These are phyloP conservation scores for Aspergillus heteromorphus DNA, from an alignment of 495 filamentous ascomycete genomes.

Conservation along the genomic window DNA sequence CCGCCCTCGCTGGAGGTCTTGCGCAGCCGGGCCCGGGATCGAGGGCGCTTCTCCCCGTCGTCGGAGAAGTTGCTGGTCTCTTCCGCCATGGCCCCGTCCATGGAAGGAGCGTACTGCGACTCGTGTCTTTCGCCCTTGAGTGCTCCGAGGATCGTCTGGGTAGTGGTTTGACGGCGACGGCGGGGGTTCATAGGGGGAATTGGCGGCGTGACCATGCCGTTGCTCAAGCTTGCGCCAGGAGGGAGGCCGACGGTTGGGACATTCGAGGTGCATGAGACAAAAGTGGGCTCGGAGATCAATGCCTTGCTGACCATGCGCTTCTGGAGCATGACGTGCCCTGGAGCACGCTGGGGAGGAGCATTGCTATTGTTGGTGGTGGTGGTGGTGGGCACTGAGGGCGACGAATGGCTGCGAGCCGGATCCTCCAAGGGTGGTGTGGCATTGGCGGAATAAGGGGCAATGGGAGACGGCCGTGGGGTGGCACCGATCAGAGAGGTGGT, in stretches of 20 bases:
- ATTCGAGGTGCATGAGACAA: conserved; percentile 71
- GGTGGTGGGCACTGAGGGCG: conserved; percentile 13
- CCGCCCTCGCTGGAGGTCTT: conserved; percentile 48
- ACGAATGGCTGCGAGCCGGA: conserved; percentile 25
- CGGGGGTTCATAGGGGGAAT: conserved; percentile 68
- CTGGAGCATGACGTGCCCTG: conserved; percentile 27
- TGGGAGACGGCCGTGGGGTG: conserved; percentile 49
- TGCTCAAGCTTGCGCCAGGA: conserved; percentile 37
- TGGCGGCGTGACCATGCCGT: conserved; percentile 46
- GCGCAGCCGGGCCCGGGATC: conserved; percentile 45
- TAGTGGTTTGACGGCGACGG: conserved; percentile 53
- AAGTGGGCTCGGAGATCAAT: conserved; percentile 78
- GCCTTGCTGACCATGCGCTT: conserved; percentile 68
- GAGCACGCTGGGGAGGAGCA: conserved; percentile 24
- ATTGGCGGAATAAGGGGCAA: conserved; percentile 49
- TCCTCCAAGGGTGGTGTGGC: conserved; percentile 51
- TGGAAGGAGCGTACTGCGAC: conserved; percentile 19
- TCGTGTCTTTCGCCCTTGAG: conserved; percentile 39
- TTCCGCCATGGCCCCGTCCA: conserved; percentile 28
- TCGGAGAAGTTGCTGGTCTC: conserved; percentile 46
- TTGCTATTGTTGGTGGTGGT: conserved; percentile 15
- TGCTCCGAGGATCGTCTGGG: conserved; percentile 48
- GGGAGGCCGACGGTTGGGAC: conserved; percentile 63
- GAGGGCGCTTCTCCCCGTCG: conserved; percentile 45
- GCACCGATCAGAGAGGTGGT: conserved; percentile 40